Conservation (phyloP, 495 filamentous ascomycete species). For the Hypoxylon cercidicola region DNA sequence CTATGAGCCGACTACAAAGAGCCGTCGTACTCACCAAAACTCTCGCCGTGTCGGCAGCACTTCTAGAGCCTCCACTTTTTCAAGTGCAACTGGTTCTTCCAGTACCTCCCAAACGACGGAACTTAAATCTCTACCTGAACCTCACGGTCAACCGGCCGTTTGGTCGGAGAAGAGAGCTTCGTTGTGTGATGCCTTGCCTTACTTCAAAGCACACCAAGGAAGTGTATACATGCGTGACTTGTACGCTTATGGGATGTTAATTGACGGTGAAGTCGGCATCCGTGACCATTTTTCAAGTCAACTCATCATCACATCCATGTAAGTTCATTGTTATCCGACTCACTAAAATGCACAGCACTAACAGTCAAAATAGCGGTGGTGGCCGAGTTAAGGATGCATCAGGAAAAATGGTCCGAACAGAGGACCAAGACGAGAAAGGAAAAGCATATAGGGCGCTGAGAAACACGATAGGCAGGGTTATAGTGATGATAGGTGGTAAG, state of each 20-base stretch:
- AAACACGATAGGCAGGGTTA: slow-evolving; percentile 45
- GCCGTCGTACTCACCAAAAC: no score
- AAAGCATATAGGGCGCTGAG: slow-evolving; percentile 46
- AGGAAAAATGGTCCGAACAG: slow-evolving; percentile 53
- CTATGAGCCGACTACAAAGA: neutral
- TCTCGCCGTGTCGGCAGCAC: no score
- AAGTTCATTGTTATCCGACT: slow-evolving; percentile 46
- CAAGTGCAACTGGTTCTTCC: no score
- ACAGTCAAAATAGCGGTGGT: slow-evolving; percentile 55
- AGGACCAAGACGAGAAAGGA: slow-evolving; percentile 54
- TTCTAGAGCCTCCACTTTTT: no score
- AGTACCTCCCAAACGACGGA: no score
- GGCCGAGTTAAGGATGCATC: slow-evolving; percentile 54
- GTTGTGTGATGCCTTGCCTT: slow-evolving; percentile 74
- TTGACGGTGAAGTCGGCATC: slow-evolving; percentile 66
- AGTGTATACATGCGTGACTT: slow-evolving; percentile 62
- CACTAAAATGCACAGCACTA: neutral
- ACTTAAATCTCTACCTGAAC: no score
- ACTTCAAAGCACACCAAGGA: slow-evolving; percentile 71
- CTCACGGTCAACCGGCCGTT: slow-evolving; percentile 59
- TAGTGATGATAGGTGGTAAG: slow-evolving; percentile 71
- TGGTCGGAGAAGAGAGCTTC: slow-evolving; percentile 71
- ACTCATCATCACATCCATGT: slow-evolving; percentile 75
- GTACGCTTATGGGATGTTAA: slow-evolving; percentile 66
- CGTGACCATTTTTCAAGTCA: slow-evolving; percentile 71